Conservation (phyloP, 768 basidiomycete genomes). For the Sarcodon aspratus region DNA sequence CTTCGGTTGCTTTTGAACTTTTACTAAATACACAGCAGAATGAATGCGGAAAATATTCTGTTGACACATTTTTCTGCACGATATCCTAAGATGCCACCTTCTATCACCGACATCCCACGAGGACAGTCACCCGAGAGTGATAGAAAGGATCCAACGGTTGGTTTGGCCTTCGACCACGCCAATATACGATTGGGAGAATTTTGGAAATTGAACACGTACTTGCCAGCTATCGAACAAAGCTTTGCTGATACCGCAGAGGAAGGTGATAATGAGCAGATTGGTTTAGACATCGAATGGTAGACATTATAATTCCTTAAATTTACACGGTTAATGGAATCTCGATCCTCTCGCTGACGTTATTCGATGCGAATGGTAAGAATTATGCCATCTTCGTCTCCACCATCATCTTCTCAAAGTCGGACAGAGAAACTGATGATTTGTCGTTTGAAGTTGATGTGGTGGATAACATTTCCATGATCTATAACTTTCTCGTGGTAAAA, state of each 20-base stretch:
- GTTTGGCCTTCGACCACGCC: conserved; percentile 75
- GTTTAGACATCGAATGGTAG: neutral
- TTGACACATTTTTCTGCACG: conserved; percentile 94
- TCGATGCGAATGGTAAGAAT: neutral
- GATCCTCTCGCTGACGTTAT: neutral
- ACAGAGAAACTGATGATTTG: conserved; percentile 45
- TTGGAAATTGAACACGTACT: conserved; percentile 78
- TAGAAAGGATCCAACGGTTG: conserved; percentile 25
- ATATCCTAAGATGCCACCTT: conserved; percentile 77
- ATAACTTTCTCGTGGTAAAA: neutral
- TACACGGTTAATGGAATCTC: too few species aligned
- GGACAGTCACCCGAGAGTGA: conserved; percentile 1
- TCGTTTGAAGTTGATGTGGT: conserved; percentile 62
- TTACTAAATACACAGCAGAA: conserved; percentile 30
- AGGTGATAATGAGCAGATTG: conserved; percentile 23
- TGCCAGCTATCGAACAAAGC: conserved; percentile 56
- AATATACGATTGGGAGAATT: conserved; percentile 64
- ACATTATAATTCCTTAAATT: too few species aligned
- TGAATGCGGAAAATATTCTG: conserved; percentile 77
- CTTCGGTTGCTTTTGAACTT: neutral
- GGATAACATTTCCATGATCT: conserved; percentile 78
- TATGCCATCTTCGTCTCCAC: conserved; percentile 42
- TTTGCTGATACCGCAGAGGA: conserved; percentile 42
- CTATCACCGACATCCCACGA: conserved; percentile 12
- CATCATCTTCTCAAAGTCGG: conserved; percentile 74